Evolutionary conservation across 176 grass and related monocot species (phyloP), one percentile per base, ranked within the genome.

Genomic region (Miscanthus lutarioriparius): DNA sequence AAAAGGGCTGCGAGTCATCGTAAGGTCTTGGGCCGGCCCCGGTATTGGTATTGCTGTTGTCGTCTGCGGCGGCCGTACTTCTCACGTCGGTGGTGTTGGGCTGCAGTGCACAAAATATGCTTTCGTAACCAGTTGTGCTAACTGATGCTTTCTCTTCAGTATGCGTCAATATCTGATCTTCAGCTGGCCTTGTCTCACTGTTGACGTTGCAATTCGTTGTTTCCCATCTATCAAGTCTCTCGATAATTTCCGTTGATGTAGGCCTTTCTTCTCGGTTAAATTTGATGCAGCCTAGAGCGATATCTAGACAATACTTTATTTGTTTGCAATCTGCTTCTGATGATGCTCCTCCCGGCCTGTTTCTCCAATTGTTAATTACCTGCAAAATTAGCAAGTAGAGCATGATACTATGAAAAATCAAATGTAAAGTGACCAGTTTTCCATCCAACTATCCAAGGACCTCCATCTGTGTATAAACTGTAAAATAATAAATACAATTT

Each of bases 81-180:
- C 20, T 23, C 54, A 2, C 36, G 7, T 11, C 64, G 8, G 74
- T 11, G 32, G 89, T 74, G 7, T 66, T 84, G 26, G 92, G 92
- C 63, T 85, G 79, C 36, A 90, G 88, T 26, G 23, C 59, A 26
- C 9, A 25, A 61, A 23, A 10, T 61, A 23, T 61, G n/a, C 56
- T 61, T 20, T 53, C 19, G 0, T 19, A 2, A 53, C 16, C 48
- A 19, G 15, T 53, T 54, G 51, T 54, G 51, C 51, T 54, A 64
- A 16, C 27, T 65, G 63, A 16, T 65, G 26, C 0, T 17, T 30
- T 65, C 27, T 66, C 28, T 33, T 66, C 27, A 28, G 0, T 4
- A n/a, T 11, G 17, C 23, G 23, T n/a, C 20, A 7, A 13, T 76
- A 58, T 51, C 49, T 76, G 30, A 2, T 58, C 5, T 23, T 8